Percentiles rank a stretch among this genome's conserved stretches.
Conservation (phyloP, 495 filamentous ascomycete species). For the Penicillium diatomitis region DNA sequence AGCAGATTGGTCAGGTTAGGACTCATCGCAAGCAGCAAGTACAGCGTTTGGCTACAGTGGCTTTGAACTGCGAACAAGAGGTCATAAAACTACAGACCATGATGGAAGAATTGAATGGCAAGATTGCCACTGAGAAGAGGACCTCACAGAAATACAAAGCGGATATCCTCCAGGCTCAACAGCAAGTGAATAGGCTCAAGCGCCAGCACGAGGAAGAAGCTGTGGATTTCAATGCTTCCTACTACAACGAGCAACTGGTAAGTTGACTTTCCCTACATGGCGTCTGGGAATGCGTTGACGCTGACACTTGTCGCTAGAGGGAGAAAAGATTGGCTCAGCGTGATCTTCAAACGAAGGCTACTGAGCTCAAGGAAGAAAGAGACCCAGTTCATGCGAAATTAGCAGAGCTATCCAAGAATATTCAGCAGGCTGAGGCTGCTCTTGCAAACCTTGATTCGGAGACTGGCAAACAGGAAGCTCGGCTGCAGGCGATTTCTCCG, state of each 20-base stretch:
- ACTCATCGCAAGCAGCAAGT: slow-evolving; percentile 41
- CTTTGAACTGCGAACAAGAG: slow-evolving; percentile 37
- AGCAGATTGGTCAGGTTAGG: slow-evolving; percentile 39
- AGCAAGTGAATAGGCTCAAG: slow-evolving; percentile 34
- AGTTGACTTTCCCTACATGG: slow-evolving; percentile 8
- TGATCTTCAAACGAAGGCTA: slow-evolving; percentile 19
- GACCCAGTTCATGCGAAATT: slow-evolving; percentile 17
- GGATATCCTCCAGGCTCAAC: slow-evolving; percentile 35
- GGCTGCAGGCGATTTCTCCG: slow-evolving; percentile 43
- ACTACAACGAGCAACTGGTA: slow-evolving; percentile 44
- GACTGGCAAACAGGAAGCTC: slow-evolving; percentile 61
- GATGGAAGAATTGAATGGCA: slow-evolving; percentile 45
- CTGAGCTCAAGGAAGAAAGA: slow-evolving; percentile 20
- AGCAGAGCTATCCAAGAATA: slow-evolving; percentile 16
- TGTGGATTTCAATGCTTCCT: slow-evolving; percentile 43
- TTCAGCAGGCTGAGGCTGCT: slow-evolving; percentile 35
- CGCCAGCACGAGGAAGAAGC: slow-evolving; percentile 40
- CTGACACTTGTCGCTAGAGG: slow-evolving; percentile 18
- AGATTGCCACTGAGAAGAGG: slow-evolving; percentile 50
- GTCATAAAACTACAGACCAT: slow-evolving; percentile 45
- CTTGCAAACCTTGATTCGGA: slow-evolving; percentile 61
- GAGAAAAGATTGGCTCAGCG: slow-evolving; percentile 28
- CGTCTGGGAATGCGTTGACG: no score
- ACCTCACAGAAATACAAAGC: slow-evolving; percentile 40
- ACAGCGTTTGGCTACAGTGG: slow-evolving; percentile 41